Base-by-base conservation (phyloP, 163 green algal species). In the Coccomyxa subellipsoidea region DNA sequence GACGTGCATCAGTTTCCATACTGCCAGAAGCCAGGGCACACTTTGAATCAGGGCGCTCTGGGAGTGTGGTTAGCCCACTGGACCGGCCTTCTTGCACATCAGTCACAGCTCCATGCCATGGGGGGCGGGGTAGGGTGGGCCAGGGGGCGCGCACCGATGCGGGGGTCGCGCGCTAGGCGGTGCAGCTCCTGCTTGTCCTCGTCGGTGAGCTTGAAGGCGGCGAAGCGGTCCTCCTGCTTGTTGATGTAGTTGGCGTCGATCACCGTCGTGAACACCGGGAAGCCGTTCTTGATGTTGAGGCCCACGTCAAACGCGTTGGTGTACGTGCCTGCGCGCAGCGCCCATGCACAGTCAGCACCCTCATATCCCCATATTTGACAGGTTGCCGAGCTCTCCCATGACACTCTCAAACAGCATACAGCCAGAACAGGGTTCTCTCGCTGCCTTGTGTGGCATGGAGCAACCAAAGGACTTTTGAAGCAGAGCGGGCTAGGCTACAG, bases 211-310 rank as follows among this genome's bases (percentile, higher is more conserved):
- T 89, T 87, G 81, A 93, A 90, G 6, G 90, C 88, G 1, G 90
- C 89, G 85, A 92, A 98, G 39, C 86, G 79, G 83, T 98, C 95
- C 32, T 90, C 87, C 76, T 90, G 91, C 78, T 95, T 92, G 80
- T 80, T 73, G 54, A 93, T 38, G 80, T 93, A 93, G 90, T 99
- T 99, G 80, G 96, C 96, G 89, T 98, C 96, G 21, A 99, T 94
- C 84, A 94, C 81, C 12, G 97, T 99, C 2, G 88, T 88, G 85
- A 98, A 99, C 0, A 99, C 96, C 4, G 96, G 96, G 90, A 99
- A 99, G 72, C 93, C 93, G 83, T 97, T 93, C 79, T 94, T 92
- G 18, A 91, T 92, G 84, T 99, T 99, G 35, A 98, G 91, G 0
- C 72, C 78, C 1, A 86, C 87, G 83, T 99, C 94, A 84, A 97